These are phyloP conservation scores for Penicillium sp. DNA, from an alignment of 2,329 filamentous ascomycete genomes.

Conservation along the genomic window DNA sequence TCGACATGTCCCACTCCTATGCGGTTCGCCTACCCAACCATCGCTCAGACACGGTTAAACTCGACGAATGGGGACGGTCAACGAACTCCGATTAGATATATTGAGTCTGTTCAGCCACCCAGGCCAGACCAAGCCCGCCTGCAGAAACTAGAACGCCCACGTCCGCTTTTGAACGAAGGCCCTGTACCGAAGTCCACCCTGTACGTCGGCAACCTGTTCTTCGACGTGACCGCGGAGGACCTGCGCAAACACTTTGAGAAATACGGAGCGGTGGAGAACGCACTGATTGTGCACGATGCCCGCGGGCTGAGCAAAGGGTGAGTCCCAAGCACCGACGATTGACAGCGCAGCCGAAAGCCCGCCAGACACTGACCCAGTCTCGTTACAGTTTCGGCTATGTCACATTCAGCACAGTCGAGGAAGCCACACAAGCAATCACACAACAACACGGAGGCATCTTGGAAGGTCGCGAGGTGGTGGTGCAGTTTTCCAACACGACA, in stretches of 20 bases:
- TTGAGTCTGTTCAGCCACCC: neutral
- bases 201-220: slow-evolving; percentile 63
- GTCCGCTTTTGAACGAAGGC: neutral
- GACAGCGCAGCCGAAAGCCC: neutral
- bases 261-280: slow-evolving; percentile 48
- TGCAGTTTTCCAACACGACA: slow-evolving; percentile 47
- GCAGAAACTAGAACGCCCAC: neutral
- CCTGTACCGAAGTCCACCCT: slow-evolving; percentile 41
- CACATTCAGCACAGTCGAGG: slow-evolving; percentile 47
- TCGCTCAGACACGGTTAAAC: slow-evolving; percentile 14
- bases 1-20: slow-evolving; percentile 18
- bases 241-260: slow-evolving; percentile 52
- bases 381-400: slow-evolving; percentile 56
- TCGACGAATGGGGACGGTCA: neutral
- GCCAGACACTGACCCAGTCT: neutral
- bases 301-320: slow-evolving; percentile 63
- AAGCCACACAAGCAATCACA: slow-evolving; percentile 50
- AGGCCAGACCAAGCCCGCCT: neutral
- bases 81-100: neutral
- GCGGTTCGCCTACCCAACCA: slow-evolving; percentile 5
- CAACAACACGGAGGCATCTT: slow-evolving; percentile 52
- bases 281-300: slow-evolving; percentile 52
- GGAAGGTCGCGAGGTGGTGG: slow-evolving; percentile 56
- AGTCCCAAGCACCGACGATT: slow-evolving; percentile 13
- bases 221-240: slow-evolving; percentile 56